A percentile compares a stretch with the other conserved stretches of the same genome.
These are phyloP conservation scores for Magnaporthiopsis rhizophila DNA, from an alignment of 2,329 filamentous ascomycete species.

Conservation along the genomic window DNA sequence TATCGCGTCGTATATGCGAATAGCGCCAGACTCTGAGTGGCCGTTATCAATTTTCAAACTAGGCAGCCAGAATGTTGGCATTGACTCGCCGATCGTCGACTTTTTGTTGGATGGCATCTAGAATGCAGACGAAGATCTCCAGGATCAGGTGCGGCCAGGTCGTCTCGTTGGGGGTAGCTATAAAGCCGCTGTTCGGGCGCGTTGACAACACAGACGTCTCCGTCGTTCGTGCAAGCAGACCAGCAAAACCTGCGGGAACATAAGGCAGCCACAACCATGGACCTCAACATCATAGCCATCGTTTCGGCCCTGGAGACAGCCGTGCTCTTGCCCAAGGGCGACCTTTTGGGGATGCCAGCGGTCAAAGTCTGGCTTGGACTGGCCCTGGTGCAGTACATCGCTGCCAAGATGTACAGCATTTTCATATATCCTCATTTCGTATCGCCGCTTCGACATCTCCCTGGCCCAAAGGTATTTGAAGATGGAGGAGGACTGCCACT, in stretches of 20 bases:
- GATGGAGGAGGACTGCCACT: neutral
- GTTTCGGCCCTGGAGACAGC: neutral
- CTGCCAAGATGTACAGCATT: slow-evolving; percentile 22
- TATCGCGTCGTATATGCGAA: too few relatives aligned
- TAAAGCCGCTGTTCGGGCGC: too few relatives aligned
- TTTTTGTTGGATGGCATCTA: too few relatives aligned
- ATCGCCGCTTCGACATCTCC: slow-evolving; percentile 35
- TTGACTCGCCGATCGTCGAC: too few relatives aligned
- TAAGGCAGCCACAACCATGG: neutral
- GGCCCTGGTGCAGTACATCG: slow-evolving; percentile 11
- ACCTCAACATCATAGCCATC: neutral
- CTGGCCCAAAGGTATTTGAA: slow-evolving; percentile 30
- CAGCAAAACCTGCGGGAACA: neutral
- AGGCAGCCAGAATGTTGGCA: too few relatives aligned
- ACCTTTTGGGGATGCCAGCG: neutral
- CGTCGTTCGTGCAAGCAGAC: neutral
- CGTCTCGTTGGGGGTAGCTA: neutral
- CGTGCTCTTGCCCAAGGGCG: neutral
- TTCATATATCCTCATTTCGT: slow-evolving; percentile 34
- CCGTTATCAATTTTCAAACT: too few relatives aligned
- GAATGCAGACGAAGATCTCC: too few relatives aligned
- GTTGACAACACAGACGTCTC: neutral
- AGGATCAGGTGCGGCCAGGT: neutral
- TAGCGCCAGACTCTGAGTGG: too few relatives aligned
- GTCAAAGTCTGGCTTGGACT: slow-evolving; percentile 2